Evolutionary conservation across 306 rosid genomes (phyloP), one percentile per base, ranked within the genome.

Genomic region (Prunus mira): DNA sequence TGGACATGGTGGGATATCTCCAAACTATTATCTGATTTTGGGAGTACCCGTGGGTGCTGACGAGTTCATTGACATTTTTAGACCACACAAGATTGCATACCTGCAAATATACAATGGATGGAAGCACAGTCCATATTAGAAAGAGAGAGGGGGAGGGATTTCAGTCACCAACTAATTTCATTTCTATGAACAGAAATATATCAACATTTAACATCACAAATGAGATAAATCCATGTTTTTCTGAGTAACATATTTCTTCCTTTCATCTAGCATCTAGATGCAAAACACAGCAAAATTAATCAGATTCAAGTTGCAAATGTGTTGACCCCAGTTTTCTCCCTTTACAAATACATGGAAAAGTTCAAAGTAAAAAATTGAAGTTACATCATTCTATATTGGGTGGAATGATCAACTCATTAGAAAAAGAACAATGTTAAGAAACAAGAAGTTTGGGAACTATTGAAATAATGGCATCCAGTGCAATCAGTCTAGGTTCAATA

Each of bases 21-120:
- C 99, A 92, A 76, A 96, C 98, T 71, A 96, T 91, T 73, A 96
- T 96, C 72, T 96, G 99, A 84, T 96, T 96, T 85, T 96, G 99
- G 69, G 99, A 96, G 86, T 91, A 96, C 32, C 98, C 98, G 69
- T 96, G 99, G 11, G 99, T 96, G 91, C 99, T 96, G 32, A 96
- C 99, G 22, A 92, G 89, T 82, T 96, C 99, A 69, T 92, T 96
- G 75, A 96, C 99, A 84, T 96, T 92, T 89, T 92, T 96, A 54
- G 99, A 96, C 99, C 99, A 96, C 57, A 88, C 99, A 69, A 96
- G 98, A 82, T 92, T 96, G 88, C 99, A 96, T 22, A 96, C 99
- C 99, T 96, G 83, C 75, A 87, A 71, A 79, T 73, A 65, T 55
- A 64, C 74, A 83, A 49, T 67, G 50, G 69, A 71, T 43, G 74